A percentile compares a stretch with the other conserved stretches of the same genome.
Conservation (phyloP, 768 basidiomycete species). For the Lactarius psammicola region DNA sequence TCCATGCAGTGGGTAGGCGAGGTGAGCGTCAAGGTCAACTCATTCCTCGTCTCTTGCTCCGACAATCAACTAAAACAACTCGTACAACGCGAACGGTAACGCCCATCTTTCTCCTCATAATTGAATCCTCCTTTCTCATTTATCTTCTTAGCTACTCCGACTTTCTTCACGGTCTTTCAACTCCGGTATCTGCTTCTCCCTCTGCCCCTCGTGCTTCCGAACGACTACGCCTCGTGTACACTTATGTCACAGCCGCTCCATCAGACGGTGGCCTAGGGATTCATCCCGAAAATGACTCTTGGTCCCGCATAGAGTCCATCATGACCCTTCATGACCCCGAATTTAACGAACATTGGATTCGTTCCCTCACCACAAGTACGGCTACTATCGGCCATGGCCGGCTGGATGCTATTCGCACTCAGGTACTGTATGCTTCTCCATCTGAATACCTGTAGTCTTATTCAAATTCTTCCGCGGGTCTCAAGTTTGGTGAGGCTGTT, state of each 20-base stretch:
- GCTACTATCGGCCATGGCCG: conserved; percentile 60
- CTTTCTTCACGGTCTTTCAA: conserved; percentile 73
- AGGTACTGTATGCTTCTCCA: conserved; percentile 49
- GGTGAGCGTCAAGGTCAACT: conserved; percentile 77
- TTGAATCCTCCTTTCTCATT: background rate
- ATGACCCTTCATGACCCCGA: conserved; percentile 81
- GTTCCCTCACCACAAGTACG: conserved; percentile 66
- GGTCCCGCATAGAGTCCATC: conserved; percentile 79
- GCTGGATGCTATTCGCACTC: conserved; percentile 68
- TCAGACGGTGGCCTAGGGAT: conserved; percentile 86
- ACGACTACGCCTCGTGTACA: conserved; percentile 74
- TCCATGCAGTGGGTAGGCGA: conserved; percentile 69
- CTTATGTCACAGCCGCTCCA: conserved; percentile 64
- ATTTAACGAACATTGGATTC: conserved; percentile 80
- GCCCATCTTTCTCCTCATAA: background rate
- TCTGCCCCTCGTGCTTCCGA: conserved; percentile 64
- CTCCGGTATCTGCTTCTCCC: conserved; percentile 42
- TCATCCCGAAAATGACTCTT: conserved; percentile 64
- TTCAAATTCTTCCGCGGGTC: background rate
- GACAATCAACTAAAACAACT: conserved; percentile 58
- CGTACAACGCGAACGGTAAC: conserved; percentile 73
- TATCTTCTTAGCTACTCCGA: conserved; percentile 57
- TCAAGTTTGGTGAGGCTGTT: conserved; percentile 73
- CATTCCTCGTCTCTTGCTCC: conserved; percentile 69
- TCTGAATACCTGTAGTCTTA: conserved; percentile 18